Evolutionary conservation across 2,329 filamentous ascomycete species (phyloP), one percentile per base, ranked within the genome.

Genomic region (Blastomyces percursus): DNA sequence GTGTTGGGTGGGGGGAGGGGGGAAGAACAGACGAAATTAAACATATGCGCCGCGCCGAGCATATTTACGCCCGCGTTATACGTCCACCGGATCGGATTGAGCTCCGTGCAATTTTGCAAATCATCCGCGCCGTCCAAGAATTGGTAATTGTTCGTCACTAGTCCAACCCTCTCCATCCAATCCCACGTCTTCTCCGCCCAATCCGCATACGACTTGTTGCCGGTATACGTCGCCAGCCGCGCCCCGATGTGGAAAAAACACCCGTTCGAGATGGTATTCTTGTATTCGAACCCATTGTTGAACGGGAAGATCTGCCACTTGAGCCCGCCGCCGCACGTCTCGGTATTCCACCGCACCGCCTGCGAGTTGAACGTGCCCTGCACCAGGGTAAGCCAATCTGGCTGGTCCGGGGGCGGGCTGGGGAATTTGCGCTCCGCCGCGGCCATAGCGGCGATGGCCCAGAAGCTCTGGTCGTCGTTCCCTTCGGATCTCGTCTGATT

Each of bases 281-380:
- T 80, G 69, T 81, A 79, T 59, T 77, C 72, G 66, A 77, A 82
- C 9, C 80, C 80, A 52, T 73, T 75, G 67, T 81, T 81, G 72
- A 80, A 80, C 7, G 75, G 72, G 69, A 77, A 91, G 63, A 94
- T 88, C 75, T 94, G 90, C 90, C 90, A 95, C 64, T 87, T 82
- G 66, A 95, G 76, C 9, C 90, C 90, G 58, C 90, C 90, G 54
- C 76, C 78, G 74, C 90, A 94, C 1, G 77, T 79, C 0, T 75
- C 70, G 14, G 74, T 76, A 67, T 92, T 86, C 86, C 89, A 92
- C 27, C 89, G 82, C 16, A 74, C 74, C 1, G 83, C 83, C 71
- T 90, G 90, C 63, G 87, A 84, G 76, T 92, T 90, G 74, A 91
- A 94, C 8, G 90, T 87, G 14, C 86, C 86, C 72, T 90, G 86